phyloP scores from a whole-genome alignment of 371 early-diverging fungal species.

The Nematocida ausubeli region DNA sequence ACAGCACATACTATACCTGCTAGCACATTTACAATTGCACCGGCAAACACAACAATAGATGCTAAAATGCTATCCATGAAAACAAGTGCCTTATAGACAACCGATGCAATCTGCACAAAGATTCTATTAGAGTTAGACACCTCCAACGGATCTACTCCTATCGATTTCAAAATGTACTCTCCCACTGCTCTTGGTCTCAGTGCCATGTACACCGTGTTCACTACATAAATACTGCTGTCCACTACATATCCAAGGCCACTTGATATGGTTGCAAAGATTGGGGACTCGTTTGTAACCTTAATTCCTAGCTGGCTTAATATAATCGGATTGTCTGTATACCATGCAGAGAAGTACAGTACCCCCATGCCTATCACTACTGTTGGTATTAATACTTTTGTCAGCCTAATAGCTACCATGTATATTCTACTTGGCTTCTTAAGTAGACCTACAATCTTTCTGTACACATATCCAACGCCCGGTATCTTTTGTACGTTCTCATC shows the following conservation, averaged over 20 bases:
- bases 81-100: background rate
- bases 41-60: background rate
- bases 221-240: background rate
- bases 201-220: background rate
- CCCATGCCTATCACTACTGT: background rate
- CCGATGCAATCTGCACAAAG: background rate
- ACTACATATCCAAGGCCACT: background rate
- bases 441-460: too few species aligned
- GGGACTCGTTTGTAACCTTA: background rate
- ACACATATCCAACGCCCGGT: background rate
- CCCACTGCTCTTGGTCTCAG: background rate
- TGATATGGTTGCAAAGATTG: constrained; percentile 1
- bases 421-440: background rate
- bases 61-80: background rate
- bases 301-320: background rate
- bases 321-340: constrained; percentile 9
- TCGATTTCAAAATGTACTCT: background rate
- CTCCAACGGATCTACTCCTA: background rate
- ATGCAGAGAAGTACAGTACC: constrained; percentile 9
- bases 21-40: background rate
- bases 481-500: background rate
- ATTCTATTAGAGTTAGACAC: background rate
- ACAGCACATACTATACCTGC: background rate
- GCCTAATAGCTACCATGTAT: background rate
- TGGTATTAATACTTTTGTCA: constrained; percentile 29